Percentiles rank a stretch among this genome's conserved stretches.
phyloP scores from a whole-genome alignment of 129 eudicot species.

The Helianthus annuus region HanXRQr2.0-SUNRISE NC_035446.2:115999007-115999506 shows the following conservation, averaged over 20 bases:
- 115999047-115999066: conserved; percentile 63
- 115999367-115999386: conserved; percentile 65
- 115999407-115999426: conserved; percentile 61
- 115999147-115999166: conserved; percentile 40
- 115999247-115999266: conserved; percentile 56
- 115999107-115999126: conserved; percentile 74
- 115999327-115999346: conserved; percentile 27
- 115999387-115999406: conserved; percentile 62
- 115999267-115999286: conserved; percentile 54
- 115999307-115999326: conserved; percentile 56
- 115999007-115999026: neutral
- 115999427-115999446: conserved; percentile 40
- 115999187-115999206: conserved; percentile 54
- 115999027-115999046: conserved; percentile 59
- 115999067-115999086: conserved; percentile 71
- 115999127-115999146: conserved; percentile 61
- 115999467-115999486: conserved; percentile 68
- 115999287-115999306: conserved; percentile 58
- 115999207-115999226: conserved; percentile 67
- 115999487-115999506: conserved; percentile 52
- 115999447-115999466: conserved; percentile 60
- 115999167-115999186: conserved; percentile 57
- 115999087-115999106: conserved; percentile 72
- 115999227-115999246: conserved; percentile 65
- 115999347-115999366: conserved; percentile 33